Conservation (phyloP, 768 basidiomycete genomes). For the Xanthoconium stramineum region DNA sequence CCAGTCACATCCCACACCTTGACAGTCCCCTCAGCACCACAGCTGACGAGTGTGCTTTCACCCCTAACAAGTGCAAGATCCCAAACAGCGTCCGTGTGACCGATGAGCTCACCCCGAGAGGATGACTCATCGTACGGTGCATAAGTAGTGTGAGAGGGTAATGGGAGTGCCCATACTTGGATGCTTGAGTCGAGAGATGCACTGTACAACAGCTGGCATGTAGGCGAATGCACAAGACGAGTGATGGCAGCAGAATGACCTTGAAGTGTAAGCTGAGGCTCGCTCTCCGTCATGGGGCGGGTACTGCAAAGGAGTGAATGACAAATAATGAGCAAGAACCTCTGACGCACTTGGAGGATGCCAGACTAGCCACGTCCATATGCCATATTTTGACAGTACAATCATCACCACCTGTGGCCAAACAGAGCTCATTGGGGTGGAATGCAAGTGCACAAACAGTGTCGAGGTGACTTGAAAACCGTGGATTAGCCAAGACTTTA, state of each 20-base stretch:
- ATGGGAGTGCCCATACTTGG: slow-evolving; percentile 83
- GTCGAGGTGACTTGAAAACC: slow-evolving; percentile 74
- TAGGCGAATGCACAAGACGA: slow-evolving; percentile 73
- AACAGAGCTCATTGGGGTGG: slow-evolving; percentile 77
- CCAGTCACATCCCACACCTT: slow-evolving; percentile 91
- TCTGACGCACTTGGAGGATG: slow-evolving; percentile 69
- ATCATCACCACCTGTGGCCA: slow-evolving; percentile 95
- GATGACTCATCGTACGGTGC: slow-evolving; percentile 83
- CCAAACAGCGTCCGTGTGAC: slow-evolving; percentile 97
- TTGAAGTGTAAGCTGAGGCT: slow-evolving; percentile 89
- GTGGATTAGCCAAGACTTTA: slow-evolving; percentile 4
- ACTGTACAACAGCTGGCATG: slow-evolving; percentile 78
- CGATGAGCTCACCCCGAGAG: slow-evolving; percentile 75
- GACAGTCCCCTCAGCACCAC: slow-evolving; percentile 86
- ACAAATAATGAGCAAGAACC: not conserved
- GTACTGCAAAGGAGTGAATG: slow-evolving; percentile 39
- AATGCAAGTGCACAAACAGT: slow-evolving; percentile 88
- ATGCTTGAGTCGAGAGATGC: slow-evolving; percentile 93
- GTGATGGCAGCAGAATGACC: slow-evolving; percentile 93
- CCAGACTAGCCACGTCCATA: slow-evolving; percentile 70
- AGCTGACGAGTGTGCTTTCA: slow-evolving; percentile 81
- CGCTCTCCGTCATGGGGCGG: slow-evolving; percentile 78
- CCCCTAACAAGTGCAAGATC: slow-evolving; percentile 84
- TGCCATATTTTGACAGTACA: slow-evolving; percentile 96
- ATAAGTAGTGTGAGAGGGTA: slow-evolving; percentile 79